These are phyloP conservation scores for Amanita rimosa DNA, from an alignment of 768 basidiomycete genomes.

Conservation along the genomic window DNA sequence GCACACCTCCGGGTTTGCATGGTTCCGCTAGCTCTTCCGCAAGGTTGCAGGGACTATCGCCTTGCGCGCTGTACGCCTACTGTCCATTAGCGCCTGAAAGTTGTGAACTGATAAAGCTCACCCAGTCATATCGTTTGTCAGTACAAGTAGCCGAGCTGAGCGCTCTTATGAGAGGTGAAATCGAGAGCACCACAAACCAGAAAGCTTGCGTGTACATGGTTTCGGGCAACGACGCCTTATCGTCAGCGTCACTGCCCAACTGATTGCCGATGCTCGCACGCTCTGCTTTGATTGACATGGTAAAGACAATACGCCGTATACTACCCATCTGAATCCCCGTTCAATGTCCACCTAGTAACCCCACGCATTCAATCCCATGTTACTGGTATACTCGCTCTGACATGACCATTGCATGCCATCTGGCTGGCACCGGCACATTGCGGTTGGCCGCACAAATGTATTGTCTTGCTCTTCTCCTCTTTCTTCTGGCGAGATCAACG, in stretches of 20 bases:
- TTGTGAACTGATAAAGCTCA: neutral
- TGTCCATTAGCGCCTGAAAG: neutral
- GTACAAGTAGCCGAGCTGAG: neutral
- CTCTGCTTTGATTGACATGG: no score
- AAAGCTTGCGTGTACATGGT: neutral
- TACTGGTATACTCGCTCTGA: neutral
- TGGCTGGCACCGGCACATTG: neutral
- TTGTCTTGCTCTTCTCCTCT: neutral
- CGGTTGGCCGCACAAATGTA: neutral
- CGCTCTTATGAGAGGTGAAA: neutral
- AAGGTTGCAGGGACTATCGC: slow-evolving; percentile 2
- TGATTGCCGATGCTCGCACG: no score
- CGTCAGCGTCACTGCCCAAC: neutral
- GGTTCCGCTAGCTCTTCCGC: neutral
- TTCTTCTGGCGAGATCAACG: neutral
- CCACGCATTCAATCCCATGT: neutral
- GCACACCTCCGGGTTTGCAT: neutral
- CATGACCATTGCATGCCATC: neutral
- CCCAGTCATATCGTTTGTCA: neutral
- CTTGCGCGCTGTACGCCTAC: slow-evolving; percentile 1
- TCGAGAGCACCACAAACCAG: neutral
- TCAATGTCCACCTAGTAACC: neutral
- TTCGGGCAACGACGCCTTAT: neutral
- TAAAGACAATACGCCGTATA: neutral
- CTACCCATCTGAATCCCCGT: no score